These are phyloP conservation scores for Stagonosporopsis tanaceti DNA, from an alignment of 2,329 filamentous ascomycete species.

Conservation along the genomic window DNA sequence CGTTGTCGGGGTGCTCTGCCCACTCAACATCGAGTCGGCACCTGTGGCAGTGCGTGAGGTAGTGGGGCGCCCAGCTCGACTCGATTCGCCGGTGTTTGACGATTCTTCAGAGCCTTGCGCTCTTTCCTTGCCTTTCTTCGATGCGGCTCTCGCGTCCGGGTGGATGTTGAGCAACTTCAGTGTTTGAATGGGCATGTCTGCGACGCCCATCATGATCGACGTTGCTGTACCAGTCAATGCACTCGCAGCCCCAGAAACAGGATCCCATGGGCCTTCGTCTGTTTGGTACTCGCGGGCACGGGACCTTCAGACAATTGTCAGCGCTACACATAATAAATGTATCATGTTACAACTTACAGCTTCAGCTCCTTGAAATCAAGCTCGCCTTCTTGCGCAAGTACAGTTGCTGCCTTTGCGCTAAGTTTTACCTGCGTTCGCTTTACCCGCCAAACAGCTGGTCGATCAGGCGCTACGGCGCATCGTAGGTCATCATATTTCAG, in stretches of 20 bases:
- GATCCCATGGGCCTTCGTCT: slow-evolving; percentile 52
- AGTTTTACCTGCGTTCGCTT: slow-evolving; percentile 49
- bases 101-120: slow-evolving; percentile 19
- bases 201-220: slow-evolving; percentile 81
- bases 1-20: slow-evolving; percentile 29
- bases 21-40: slow-evolving; percentile 27
- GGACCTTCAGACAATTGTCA: slow-evolving; percentile 34
- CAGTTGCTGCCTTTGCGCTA: slow-evolving; percentile 49
- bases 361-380: slow-evolving; percentile 50
- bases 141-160: slow-evolving; percentile 38
- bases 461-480: slow-evolving; percentile 43
- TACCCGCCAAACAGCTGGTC: slow-evolving; percentile 50
- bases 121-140: slow-evolving; percentile 40
- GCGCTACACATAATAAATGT: neutral
- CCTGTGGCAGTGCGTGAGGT: slow-evolving; percentile 26
- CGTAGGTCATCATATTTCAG: slow-evolving; percentile 49
- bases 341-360: slow-evolving; percentile 36
- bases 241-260: slow-evolving; percentile 64
- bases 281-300: slow-evolving; percentile 51
- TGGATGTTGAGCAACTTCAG: slow-evolving; percentile 58
- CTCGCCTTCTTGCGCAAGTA: slow-evolving; percentile 48
- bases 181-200: slow-evolving; percentile 71
- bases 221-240: slow-evolving; percentile 85
- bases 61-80: slow-evolving; percentile 22
- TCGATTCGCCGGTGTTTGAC: slow-evolving; percentile 26